Evolutionary conservation across 2,329 filamentous ascomycete species (phyloP), one percentile per base, ranked within the genome.

Genomic region (Botryosphaeria dothidea): DNA sequence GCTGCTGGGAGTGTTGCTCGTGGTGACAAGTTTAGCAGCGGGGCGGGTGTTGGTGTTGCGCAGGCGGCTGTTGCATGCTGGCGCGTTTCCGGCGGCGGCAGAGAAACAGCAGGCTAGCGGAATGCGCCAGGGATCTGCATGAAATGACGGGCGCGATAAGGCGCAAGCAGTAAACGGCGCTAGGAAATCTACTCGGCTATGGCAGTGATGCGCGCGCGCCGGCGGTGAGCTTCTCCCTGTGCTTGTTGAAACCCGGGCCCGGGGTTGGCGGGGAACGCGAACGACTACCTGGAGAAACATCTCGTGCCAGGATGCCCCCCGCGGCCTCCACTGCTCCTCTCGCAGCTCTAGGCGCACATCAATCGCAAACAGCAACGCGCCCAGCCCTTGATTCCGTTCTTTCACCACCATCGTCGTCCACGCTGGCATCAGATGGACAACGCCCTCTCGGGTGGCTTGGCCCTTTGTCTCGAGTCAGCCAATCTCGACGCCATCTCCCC

Each of bases 401-500:
- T 46, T 31, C 41, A 34, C 31, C 54, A 41, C 52, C 46, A 49
- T 38, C 52, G 23, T 29, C 36, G 54, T 5, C 38, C 29, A 0
- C 8, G 54, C 54, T 17, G 7, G n/a, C 29, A 45, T 60, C 56
- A 60, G 56, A 60, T 60, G 56, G 56, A 17, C 56, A 31, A n/a
- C 25, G 56, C 41, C 34, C 41, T 45, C 27, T 19, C 56, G 41
- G 41, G 56, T 60, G 38, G 56, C 56, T 60, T 60, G 56, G 56
- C 56, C 41, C 56, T 60, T 60, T 60, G 41, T 60, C 17, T 34
- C 56, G 41, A 60, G 56, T 60, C 56, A 60, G 41, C 41, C 54
- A 58, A 45, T 58, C 46, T 29, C 9, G 25, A 13, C n/a, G 29
- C 31, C 29, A 21, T 54, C 51, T 17, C 54, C 36, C 29, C 23